Evolutionary conservation across 2,329 filamentous ascomycete genomes (phyloP).

Genomic region (Pseudocercospora eumusae): DNA sequence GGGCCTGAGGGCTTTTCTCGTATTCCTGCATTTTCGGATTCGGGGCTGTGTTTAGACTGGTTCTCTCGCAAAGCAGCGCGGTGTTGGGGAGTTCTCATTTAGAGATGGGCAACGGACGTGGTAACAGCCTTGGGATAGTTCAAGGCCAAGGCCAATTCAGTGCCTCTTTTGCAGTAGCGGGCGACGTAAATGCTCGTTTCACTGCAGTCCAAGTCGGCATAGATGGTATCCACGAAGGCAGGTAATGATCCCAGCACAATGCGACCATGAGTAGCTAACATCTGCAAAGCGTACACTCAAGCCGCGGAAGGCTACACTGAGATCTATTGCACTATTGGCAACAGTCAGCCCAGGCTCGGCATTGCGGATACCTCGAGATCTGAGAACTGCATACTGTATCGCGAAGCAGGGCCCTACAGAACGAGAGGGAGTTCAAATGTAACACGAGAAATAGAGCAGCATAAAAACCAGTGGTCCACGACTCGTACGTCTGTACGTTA

Average conservation of each 20-base stretch:
- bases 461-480: no score
- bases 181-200: not conserved
- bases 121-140: not conserved
- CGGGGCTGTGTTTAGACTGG: not conserved
- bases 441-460: no score
- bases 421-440: no score
- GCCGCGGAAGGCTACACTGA: not conserved
- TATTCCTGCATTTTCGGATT: not conserved
- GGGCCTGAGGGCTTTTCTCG: slow-evolving; percentile 7
- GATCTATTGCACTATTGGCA: no score
- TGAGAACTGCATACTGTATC: no score
- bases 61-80: slow-evolving; percentile 4
- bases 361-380: no score
- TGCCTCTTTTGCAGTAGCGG: not conserved
- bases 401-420: no score
- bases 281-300: not conserved
- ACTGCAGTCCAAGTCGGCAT: not conserved
- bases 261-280: not conserved
- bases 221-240: not conserved
- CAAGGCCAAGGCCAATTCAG: not conserved
- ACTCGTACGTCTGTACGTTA: no score
- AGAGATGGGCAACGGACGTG: not conserved
- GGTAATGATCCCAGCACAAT: not conserved
- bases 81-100: slow-evolving; percentile 2
- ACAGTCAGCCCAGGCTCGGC: no score